Conservation (phyloP, 345 rosid species). For the Eucalyptus albens region DNA sequence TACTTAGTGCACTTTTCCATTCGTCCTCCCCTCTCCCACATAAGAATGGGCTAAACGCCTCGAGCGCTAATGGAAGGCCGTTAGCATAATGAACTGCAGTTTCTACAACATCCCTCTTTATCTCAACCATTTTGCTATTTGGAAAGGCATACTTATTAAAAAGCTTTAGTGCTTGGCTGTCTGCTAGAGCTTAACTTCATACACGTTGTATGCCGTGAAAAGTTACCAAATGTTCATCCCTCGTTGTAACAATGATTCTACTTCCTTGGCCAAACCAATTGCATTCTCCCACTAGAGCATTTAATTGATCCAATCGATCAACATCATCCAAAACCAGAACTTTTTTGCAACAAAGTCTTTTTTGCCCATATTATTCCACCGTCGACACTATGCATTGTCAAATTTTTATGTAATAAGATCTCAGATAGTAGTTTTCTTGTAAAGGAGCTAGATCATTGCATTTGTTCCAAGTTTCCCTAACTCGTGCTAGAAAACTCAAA, state of each 20-base stretch:
- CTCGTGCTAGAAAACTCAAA: slow-evolving; percentile 14
- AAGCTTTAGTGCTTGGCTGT: not conserved
- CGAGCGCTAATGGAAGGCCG: not conserved
- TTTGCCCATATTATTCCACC: not conserved
- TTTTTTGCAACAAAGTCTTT: not conserved
- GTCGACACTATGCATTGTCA: not conserved
- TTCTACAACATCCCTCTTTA: not conserved
- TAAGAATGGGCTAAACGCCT: slow-evolving; percentile 1
- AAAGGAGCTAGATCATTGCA: not conserved
- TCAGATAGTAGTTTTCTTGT: slow-evolving; percentile 1
- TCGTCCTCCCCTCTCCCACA: not conserved
- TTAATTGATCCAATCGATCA: not conserved
- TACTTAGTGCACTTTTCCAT: not conserved
- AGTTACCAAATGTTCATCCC: not conserved
- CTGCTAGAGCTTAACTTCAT: not conserved
- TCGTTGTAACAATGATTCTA: not conserved
- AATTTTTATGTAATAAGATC: not conserved
- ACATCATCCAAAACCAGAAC: slow-evolving; percentile 5
- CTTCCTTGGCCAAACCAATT: slow-evolving; percentile 9
- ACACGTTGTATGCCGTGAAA: not conserved
- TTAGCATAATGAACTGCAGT: not conserved
- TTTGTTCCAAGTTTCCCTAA: slow-evolving; percentile 5
- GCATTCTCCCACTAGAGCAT: not conserved
- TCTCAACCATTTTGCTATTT: not conserved
- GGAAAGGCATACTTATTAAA: not conserved